These are phyloP conservation scores for Pichia exigua DNA, from an alignment of 805 yeast species.

Conservation along the genomic window DNA sequence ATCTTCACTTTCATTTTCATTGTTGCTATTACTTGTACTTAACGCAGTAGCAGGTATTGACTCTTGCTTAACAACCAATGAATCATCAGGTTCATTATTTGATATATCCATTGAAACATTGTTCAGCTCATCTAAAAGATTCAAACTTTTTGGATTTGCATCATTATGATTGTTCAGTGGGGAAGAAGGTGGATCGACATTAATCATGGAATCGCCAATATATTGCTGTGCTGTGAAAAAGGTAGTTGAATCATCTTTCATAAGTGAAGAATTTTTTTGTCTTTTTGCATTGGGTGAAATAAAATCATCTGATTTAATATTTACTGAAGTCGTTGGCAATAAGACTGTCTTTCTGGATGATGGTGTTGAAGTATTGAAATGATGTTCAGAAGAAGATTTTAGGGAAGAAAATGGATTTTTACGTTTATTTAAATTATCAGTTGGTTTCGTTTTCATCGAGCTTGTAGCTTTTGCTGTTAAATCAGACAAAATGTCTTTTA, in stretches of 20 bases:
- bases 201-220: constrained; percentile 13
- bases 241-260: constrained; percentile 17
- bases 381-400: constrained; percentile 13
- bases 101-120: constrained; percentile 8
- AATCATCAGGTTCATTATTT: not conserved
- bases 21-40: constrained; percentile 2
- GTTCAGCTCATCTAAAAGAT: constrained; percentile 8
- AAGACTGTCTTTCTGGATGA: constrained; percentile 25
- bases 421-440: constrained; percentile 13
- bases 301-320: constrained; percentile 15
- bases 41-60: not conserved
- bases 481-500: constrained; percentile 66
- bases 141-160: not conserved
- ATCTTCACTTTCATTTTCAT: constrained; percentile 6
- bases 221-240: constrained; percentile 17
- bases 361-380: constrained; percentile 7
- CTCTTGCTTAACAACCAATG: not conserved
- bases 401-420: constrained; percentile 25
- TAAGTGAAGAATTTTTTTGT: constrained; percentile 12
- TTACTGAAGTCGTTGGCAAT: constrained; percentile 24
- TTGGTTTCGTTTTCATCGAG: constrained; percentile 16
- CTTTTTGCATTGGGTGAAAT: constrained; percentile 18
- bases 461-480: constrained; percentile 29
- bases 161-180: constrained; percentile 17
- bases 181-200: constrained; percentile 25